Percentiles rank a stretch among this genome's conserved stretches.
These are phyloP conservation scores for Lentinula lateritia DNA, from an alignment of 768 basidiomycete species.

Conservation along the genomic window DNA sequence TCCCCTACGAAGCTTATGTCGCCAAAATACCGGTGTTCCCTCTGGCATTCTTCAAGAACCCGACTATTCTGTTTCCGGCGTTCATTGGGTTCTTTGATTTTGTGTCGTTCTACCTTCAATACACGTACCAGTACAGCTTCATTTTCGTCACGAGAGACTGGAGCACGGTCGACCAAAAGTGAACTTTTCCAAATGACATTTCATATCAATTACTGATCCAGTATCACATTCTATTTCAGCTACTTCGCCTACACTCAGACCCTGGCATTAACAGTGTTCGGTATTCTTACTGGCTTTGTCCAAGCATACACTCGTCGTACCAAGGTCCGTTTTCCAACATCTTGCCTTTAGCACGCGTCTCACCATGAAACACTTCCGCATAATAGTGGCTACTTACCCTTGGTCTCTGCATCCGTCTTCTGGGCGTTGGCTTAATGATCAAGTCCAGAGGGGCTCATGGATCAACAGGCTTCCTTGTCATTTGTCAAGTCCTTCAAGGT, in stretches of 20 bases:
- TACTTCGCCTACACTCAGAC: conserved; percentile 42
- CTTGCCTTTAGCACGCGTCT: neutral
- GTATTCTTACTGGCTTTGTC: conserved; percentile 37
- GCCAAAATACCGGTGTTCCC: conserved; percentile 42
- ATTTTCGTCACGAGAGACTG: conserved; percentile 24
- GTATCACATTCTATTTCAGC: conserved; percentile 21
- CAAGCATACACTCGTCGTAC: conserved; percentile 33
- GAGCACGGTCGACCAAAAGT: conserved; percentile 16
- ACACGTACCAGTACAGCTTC: conserved; percentile 52
- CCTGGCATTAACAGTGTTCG: conserved; percentile 41
- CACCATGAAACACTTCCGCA: neutral
- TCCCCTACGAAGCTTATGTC: conserved; percentile 26
- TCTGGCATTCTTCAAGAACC: conserved; percentile 37
- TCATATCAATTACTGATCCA: neutral
- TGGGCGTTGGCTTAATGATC: conserved; percentile 46
- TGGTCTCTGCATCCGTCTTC: conserved; percentile 40
- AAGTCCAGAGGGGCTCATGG: conserved; percentile 38
- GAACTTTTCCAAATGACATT: conserved; percentile 19
- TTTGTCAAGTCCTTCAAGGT: conserved; percentile 49
- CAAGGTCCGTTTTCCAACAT: conserved; percentile 25
- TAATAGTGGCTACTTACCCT: conserved; percentile 27
- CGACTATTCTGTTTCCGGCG: conserved; percentile 38
- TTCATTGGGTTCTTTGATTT: conserved; percentile 47
- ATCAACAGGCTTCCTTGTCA: conserved; percentile 31
- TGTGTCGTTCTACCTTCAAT: conserved; percentile 43